phyloP scores from a whole-genome alignment of 163 green algal species.

The Scenedesmus sp. region DNA sequence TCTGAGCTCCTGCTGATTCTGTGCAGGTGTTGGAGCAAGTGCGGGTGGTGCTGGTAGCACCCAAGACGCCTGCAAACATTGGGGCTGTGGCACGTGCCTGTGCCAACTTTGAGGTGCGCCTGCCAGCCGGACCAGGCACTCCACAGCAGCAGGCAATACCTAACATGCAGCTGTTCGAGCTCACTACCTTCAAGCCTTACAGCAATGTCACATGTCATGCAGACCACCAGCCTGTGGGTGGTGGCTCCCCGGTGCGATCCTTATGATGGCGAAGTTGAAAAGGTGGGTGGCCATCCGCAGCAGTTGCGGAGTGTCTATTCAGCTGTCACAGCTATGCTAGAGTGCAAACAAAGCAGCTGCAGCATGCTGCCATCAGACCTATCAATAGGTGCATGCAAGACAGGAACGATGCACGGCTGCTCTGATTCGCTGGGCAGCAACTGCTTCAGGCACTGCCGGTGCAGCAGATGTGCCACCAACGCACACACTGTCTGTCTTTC shows the following conservation, averaged over 20 bases:
- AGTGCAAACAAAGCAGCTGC: background rate
- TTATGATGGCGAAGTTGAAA: conserved; percentile 44
- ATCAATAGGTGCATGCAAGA: too few species aligned
- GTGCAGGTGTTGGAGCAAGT: conserved; percentile 48
- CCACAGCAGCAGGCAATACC: conserved; percentile 1
- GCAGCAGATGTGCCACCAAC: too few species aligned
- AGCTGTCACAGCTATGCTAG: background rate
- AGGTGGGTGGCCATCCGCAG: conserved; percentile 4
- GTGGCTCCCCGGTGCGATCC: conserved; percentile 59
- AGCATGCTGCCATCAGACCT: background rate
- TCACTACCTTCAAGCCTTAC: too few species aligned
- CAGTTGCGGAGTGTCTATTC: background rate
- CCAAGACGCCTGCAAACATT: conserved; percentile 65
- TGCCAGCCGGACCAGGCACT: background rate
- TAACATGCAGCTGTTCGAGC: background rate
- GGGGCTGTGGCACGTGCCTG: conserved; percentile 58
- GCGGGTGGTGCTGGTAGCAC: conserved; percentile 59
- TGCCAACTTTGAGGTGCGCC: conserved; percentile 63
- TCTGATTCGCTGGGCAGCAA: too few species aligned
- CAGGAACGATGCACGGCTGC: too few species aligned
- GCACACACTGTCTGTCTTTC: too few species aligned
- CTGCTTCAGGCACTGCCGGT: too few species aligned
- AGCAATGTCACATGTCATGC: background rate
- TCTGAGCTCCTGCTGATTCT: too few species aligned
- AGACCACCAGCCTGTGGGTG: conserved; percentile 48